Percentiles rank a stretch among this genome's conserved stretches.
Conservation (phyloP, 257 asterid genomes). For the Ehretia macrophylla region DNA sequence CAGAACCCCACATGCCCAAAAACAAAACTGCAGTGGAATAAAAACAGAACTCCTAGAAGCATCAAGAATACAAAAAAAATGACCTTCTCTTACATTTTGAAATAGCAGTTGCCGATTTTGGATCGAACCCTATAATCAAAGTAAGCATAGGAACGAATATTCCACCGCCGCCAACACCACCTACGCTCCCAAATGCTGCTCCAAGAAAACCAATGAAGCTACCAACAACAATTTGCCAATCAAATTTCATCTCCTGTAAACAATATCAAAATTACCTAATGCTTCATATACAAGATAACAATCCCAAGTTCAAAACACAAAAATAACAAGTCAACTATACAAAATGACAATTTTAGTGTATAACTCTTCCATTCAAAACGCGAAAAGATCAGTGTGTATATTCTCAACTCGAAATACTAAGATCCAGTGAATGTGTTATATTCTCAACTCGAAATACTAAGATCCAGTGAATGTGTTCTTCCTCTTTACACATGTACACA, state of each 20-base stretch:
- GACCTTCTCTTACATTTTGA: slow-evolving; percentile 68
- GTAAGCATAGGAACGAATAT: slow-evolving; percentile 95
- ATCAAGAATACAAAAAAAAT: background rate
- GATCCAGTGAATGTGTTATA: too few species aligned
- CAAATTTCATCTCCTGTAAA: slow-evolving; percentile 66
- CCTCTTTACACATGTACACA: too few species aligned
- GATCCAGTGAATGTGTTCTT: too few species aligned
- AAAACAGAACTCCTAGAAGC: background rate
- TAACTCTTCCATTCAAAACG: background rate
- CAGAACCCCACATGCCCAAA: too few species aligned
- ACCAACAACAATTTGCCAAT: slow-evolving; percentile 69
- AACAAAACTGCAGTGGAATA: too few species aligned
- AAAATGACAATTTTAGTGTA: background rate
- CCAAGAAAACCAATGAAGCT: slow-evolving; percentile 88
- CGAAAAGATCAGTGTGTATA: background rate
- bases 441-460: too few species aligned
- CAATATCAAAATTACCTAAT: background rate
- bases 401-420: background rate
- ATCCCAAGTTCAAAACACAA: background rate
- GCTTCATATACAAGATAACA: too few species aligned
- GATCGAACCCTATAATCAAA: slow-evolving; percentile 79
- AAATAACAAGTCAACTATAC: background rate
- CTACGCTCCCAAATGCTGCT: slow-evolving; percentile 97
- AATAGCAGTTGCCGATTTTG: slow-evolving; percentile 92
- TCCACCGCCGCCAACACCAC: slow-evolving; percentile 99